phyloP scores from a whole-genome alignment of 1,139 yeast genomes.

The Suhomyces ambrosiae region DNA sequence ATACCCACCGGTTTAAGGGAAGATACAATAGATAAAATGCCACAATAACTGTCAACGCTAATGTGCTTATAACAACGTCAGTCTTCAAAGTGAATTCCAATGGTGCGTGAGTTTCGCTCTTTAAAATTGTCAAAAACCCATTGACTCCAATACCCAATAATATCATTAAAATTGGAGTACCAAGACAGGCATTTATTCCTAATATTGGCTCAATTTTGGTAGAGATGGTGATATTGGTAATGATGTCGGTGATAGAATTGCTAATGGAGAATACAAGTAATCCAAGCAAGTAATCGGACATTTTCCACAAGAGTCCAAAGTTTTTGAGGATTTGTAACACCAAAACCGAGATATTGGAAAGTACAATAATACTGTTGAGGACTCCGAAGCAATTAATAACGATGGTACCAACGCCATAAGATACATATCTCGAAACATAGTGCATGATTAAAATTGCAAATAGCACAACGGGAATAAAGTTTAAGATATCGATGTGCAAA shows the following conservation, averaged over 20 bases:
- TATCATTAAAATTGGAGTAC: conserved; percentile 43
- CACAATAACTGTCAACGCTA: conserved; percentile 30
- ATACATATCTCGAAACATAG: conserved; percentile 3
- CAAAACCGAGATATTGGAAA: conserved; percentile 31
- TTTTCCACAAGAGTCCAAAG: conserved; percentile 38
- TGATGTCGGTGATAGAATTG: conserved; percentile 45
- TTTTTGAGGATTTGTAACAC: conserved; percentile 39
- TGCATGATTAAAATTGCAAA: conserved; percentile 9
- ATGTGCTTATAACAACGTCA: conserved; percentile 30
- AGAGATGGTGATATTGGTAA: conserved; percentile 43
- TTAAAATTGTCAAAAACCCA: conserved; percentile 26
- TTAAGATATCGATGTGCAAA: conserved; percentile 14
- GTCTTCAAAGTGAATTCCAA: conserved; percentile 28
- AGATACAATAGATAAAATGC: conserved; percentile 30
- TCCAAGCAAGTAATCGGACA: conserved; percentile 46
- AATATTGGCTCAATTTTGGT: conserved; percentile 36
- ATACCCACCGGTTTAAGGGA: conserved; percentile 38
- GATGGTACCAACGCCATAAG: conserved; percentile 3
- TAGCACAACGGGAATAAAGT: conserved; percentile 15
- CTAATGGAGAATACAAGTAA: conserved; percentile 42
- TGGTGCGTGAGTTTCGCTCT: conserved; percentile 17
- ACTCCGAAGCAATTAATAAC: conserved; percentile 29
- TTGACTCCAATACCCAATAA: conserved; percentile 45
- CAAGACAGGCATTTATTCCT: conserved; percentile 46
- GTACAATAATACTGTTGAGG: conserved; percentile 28